These are phyloP conservation scores for Trametes versicolor DNA, from an alignment of 1,284 basidiomycete species.

Conservation along the genomic window DNA sequence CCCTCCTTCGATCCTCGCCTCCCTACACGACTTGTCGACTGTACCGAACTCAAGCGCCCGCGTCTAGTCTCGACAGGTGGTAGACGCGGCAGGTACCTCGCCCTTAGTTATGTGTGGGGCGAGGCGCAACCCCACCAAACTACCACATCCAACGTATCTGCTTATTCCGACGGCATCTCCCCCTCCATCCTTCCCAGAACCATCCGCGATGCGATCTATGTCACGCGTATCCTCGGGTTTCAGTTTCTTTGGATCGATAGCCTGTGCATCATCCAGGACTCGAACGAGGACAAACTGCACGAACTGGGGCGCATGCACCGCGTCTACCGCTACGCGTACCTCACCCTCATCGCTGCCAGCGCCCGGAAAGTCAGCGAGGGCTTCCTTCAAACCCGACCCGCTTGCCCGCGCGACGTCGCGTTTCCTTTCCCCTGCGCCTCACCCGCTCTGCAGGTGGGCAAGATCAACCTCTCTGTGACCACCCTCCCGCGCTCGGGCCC, in stretches of 20 bases:
- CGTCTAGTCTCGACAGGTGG: not conserved
- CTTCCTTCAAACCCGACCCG: constrained; percentile 8
- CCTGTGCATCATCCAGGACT: constrained; percentile 21
- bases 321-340: constrained; percentile 12
- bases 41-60: constrained; percentile 9
- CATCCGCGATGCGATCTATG: constrained; percentile 16
- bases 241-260: constrained; percentile 17
- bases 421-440: not conserved
- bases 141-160: constrained; percentile 1
- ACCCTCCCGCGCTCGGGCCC: not conserved
- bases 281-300: constrained; percentile 12
- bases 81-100: constrained; percentile 10
- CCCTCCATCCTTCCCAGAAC: not conserved
- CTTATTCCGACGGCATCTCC: constrained; percentile 9
- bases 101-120: constrained; percentile 32
- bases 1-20: not conserved
- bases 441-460: not conserved
- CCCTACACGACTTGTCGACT: constrained; percentile 25
- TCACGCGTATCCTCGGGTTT: constrained; percentile 10
- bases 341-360: constrained; percentile 17
- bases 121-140: constrained; percentile 18
- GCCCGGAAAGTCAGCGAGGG: constrained; percentile 1
- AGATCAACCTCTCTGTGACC: not conserved
- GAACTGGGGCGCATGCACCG: constrained; percentile 10
- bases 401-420: constrained; percentile 19